A percentile compares a stretch with the other conserved stretches of the same genome.
Evolutionary conservation across 345 rosid species (phyloP).

Genomic region (Erodium maritimum): DNA sequence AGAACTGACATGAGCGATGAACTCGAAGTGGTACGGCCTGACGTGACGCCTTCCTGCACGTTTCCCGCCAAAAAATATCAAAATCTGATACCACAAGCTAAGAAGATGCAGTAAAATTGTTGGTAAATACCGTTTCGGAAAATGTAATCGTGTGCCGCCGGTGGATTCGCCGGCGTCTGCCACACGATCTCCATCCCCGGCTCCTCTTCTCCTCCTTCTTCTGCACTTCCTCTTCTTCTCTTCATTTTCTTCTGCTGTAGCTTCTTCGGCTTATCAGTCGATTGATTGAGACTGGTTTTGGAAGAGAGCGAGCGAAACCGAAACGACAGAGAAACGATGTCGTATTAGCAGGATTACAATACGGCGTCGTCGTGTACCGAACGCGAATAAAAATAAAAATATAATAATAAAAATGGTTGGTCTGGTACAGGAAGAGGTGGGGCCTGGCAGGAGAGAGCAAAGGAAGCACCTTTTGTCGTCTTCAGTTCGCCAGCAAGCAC

Average conservation of each 20-base stretch:
- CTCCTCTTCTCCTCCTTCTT: constrained; percentile 9
- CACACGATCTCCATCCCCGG: constrained; percentile 40
- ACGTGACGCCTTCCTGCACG: constrained; percentile 71
- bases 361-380: constrained; percentile 18
- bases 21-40: constrained; percentile 76
- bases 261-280: not conserved
- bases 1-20: constrained; percentile 64
- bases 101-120: not conserved
- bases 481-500: constrained; percentile 27
- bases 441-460: not conserved
- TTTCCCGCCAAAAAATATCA: constrained; percentile 17
- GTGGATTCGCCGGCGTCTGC: constrained; percentile 57
- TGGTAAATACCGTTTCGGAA: constrained; percentile 43
- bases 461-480: constrained; percentile 16
- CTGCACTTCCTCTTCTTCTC: constrained; percentile 3
- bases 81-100: not conserved
- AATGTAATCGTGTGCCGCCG: constrained; percentile 52
- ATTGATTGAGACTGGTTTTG: not conserved
- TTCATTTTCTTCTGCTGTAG: not conserved
- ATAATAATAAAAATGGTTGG: not conserved
- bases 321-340: constrained; percentile 8
- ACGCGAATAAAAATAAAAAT: not conserved
- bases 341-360: not conserved
- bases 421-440: not conserved
- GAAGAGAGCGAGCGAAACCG: too few species aligned